phyloP scores from a whole-genome alignment of 768 basidiomycete species.

The Lactarius evosmus region DNA sequence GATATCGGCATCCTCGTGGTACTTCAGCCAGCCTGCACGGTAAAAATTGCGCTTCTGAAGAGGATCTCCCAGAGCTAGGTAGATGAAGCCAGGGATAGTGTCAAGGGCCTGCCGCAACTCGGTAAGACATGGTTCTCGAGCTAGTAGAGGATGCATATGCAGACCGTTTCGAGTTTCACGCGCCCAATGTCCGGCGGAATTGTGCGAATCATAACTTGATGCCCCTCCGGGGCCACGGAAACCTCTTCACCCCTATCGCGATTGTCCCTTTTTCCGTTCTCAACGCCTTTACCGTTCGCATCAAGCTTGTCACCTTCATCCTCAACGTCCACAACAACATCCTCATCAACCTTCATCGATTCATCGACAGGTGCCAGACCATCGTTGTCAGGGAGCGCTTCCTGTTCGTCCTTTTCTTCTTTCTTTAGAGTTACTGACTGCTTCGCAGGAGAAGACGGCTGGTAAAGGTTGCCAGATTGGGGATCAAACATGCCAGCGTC shows the following conservation, averaged over 20 bases:
- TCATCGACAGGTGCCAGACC: conserved; percentile 46
- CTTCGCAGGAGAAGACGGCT: conserved; percentile 48
- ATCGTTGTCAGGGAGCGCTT: conserved; percentile 26
- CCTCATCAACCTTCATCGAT: conserved; percentile 73
- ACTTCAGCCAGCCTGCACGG: conserved; percentile 91
- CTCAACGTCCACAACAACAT: conserved; percentile 67
- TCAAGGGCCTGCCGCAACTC: conserved; percentile 57
- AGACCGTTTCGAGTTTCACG: conserved; percentile 83
- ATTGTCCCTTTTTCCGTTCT: conserved; percentile 47
- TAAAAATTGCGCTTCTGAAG: conserved; percentile 91
- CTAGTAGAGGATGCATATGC: conserved; percentile 30
- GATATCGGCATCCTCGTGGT: conserved; percentile 84
- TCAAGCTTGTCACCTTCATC: conserved; percentile 68
- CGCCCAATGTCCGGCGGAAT: conserved; percentile 93
- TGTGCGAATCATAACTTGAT: conserved; percentile 92
- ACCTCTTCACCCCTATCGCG: conserved; percentile 61
- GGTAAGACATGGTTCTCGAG: conserved; percentile 20
- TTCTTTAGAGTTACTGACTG: conserved; percentile 43
- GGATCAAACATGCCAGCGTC: conserved; percentile 85
- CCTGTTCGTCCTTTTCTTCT: conserved; percentile 43
- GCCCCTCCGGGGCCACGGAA: conserved; percentile 65
- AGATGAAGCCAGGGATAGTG: conserved; percentile 76
- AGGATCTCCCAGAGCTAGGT: conserved; percentile 90
- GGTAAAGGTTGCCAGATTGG: conserved; percentile 60
- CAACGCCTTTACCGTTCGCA: conserved; percentile 51